Evolutionary conservation across 2,329 filamentous ascomycete genomes (phyloP), one percentile per base, ranked within the genome.

Genomic region (Fusarium sambucinum): DNA sequence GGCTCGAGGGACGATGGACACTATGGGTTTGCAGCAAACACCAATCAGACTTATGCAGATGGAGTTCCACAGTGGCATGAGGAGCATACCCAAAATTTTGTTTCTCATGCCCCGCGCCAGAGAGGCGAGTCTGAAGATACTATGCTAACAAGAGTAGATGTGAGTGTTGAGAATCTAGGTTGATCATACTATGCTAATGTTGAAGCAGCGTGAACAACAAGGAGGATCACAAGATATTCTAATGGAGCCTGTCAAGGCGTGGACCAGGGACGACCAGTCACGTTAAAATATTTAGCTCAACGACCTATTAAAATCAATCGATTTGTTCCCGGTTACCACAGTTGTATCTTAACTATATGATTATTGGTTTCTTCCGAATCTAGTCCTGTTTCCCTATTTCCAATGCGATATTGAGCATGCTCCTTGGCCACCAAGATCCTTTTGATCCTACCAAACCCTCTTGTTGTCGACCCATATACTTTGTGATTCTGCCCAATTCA

Each of bases 351-450:
- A 2, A 14, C 13, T 19, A n/a, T 6, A 12, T 16, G 1, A 5
- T 29, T 6, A 12, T 10, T 3, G 9, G 13, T 6, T 23, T 17
- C 13, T 16, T 3, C 7, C 17, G 0, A n/a, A 11, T 1, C 10
- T 51, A 29, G 0, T 25, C 23, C 11, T 68, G 64, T 7, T 16
- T 66, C 1, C 21, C n/a, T 23, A 68, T 42, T 23, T 68, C 65
- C 4, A 27, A 38, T 2, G 57, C 65, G 40, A 72, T 60, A 21
- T 21, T 69, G 3, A 71, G 73, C 77, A 80, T 80, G 23, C 77
- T 77, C 44, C 75, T 72, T 0, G 79, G 79, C 79, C 79, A 80
- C 79, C 79, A 80, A 35, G 23, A 57, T 2, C 37, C 52, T 8
- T 45, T 29, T 0, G n/a, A 19, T 9, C 17, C 23, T 5, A 21